Percentiles rank a stretch among this genome's conserved stretches.
These are phyloP conservation scores for Daphne laureola DNA, from an alignment of 441 rosid genomes.

Conservation along the genomic window DNA sequence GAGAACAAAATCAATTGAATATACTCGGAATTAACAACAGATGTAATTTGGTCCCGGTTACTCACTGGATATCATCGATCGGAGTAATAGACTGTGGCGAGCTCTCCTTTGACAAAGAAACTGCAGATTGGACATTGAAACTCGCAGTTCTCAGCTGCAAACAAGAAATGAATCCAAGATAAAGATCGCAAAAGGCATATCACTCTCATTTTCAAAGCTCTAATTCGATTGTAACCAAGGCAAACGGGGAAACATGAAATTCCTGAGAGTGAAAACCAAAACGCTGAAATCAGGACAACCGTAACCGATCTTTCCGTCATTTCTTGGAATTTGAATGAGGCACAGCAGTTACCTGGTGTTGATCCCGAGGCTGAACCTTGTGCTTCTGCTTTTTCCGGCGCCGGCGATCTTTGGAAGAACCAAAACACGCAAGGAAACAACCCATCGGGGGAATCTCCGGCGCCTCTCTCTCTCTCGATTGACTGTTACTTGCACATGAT, in stretches of 20 bases:
- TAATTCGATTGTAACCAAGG: neutral
- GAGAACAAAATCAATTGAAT: neutral
- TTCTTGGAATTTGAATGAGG: neutral
- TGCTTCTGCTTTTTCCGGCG: constrained; percentile 32
- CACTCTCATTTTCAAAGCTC: neutral
- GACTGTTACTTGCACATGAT: constrained; percentile 4
- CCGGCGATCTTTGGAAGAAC: constrained; percentile 57
- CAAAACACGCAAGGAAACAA: constrained; percentile 78
- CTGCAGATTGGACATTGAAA: constrained; percentile 19
- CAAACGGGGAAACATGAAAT: no score
- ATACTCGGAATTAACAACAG: neutral
- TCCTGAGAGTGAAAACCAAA: no score
- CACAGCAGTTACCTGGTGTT: constrained; percentile 23
- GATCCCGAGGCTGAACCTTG: constrained; percentile 34
- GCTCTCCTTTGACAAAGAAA: constrained; percentile 16
- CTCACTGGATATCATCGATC: constrained; percentile 28
- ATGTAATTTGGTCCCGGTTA: neutral
- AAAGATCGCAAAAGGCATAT: neutral
- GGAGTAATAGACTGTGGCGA: constrained; percentile 17
- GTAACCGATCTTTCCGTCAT: neutral
- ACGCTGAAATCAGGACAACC: no score
- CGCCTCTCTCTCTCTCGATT: neutral
- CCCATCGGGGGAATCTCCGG: constrained; percentile 33
- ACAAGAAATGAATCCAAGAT: neutral
- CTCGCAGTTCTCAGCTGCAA: constrained; percentile 21